Conservation (phyloP, 768 basidiomycete genomes). For the Leccinum boreale region DNA sequence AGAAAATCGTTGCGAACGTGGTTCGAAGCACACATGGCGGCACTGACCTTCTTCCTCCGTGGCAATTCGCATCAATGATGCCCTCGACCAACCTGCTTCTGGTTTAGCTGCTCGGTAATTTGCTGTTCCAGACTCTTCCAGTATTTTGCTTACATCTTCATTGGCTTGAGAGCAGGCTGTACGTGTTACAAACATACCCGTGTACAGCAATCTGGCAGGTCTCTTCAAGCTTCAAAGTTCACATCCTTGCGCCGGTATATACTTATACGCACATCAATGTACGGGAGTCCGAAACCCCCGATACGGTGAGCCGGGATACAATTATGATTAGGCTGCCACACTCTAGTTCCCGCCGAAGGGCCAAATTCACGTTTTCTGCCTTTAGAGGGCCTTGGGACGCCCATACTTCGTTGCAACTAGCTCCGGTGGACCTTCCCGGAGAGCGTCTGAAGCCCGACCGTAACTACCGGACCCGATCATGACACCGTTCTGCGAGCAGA, state of each 20-base stretch:
- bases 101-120: not conserved
- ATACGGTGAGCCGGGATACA: not conserved
- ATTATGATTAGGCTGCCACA: not conserved
- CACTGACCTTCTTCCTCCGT: not conserved
- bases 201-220: not conserved
- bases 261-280: not conserved
- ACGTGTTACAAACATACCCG: not conserved
- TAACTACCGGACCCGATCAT: constrained; percentile 2
- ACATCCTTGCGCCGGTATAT: not conserved
- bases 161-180: not conserved
- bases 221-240: not conserved
- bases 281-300: not conserved
- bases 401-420: not conserved
- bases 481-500: not conserved
- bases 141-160: not conserved
- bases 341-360: not conserved
- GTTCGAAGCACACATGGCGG: not conserved
- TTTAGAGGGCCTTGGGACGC: not conserved
- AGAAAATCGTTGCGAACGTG: not conserved
- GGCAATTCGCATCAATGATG: not conserved
- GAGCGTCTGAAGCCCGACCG: not conserved
- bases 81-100: not conserved
- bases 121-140: not conserved
- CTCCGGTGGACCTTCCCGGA: not conserved
- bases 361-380: not conserved